Conservation (phyloP, 1,284 basidiomycete species). For the Fistulinella cinereoalba region DNA sequence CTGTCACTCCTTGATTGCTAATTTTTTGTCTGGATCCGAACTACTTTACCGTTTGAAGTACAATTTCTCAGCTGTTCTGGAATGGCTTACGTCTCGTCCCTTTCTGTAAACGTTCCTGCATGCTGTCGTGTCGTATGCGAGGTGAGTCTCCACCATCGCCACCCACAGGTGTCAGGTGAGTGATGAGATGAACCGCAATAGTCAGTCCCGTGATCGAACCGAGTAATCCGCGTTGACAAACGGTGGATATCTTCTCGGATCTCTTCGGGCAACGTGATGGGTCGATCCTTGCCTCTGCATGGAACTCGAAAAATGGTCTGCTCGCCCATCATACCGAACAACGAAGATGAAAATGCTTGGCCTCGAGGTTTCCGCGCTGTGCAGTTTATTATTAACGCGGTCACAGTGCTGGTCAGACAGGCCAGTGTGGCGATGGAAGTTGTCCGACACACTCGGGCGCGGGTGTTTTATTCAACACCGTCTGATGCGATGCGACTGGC, state of each 20-base stretch:
- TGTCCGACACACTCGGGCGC: too few species aligned
- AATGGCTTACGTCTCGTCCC: constrained; percentile 1
- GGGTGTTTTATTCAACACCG: background rate
- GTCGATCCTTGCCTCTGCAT: too few species aligned
- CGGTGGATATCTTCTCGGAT: background rate
- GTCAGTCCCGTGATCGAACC: background rate
- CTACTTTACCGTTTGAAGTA: constrained; percentile 5
- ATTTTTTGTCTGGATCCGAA: constrained; percentile 10
- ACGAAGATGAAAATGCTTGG: too few species aligned
- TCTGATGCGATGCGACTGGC: too few species aligned
- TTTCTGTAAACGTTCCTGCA: background rate
- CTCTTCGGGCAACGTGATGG: too few species aligned
- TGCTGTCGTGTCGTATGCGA: background rate
- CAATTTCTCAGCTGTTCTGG: constrained; percentile 3
- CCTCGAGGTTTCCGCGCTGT: too few species aligned
- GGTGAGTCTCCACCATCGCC: constrained; percentile 11
- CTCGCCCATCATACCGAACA: too few species aligned
- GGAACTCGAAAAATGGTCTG: too few species aligned
- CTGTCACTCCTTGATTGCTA: constrained; percentile 13
- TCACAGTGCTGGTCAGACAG: too few species aligned
- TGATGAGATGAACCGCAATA: background rate
- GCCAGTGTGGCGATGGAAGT: too few species aligned
- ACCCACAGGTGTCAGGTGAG: background rate
- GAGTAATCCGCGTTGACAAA: constrained; percentile 11
- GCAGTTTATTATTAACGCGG: too few species aligned